Conservation (phyloP, 495 filamentous ascomycete species). For the Amphirosellinia nigrospora region DNA sequence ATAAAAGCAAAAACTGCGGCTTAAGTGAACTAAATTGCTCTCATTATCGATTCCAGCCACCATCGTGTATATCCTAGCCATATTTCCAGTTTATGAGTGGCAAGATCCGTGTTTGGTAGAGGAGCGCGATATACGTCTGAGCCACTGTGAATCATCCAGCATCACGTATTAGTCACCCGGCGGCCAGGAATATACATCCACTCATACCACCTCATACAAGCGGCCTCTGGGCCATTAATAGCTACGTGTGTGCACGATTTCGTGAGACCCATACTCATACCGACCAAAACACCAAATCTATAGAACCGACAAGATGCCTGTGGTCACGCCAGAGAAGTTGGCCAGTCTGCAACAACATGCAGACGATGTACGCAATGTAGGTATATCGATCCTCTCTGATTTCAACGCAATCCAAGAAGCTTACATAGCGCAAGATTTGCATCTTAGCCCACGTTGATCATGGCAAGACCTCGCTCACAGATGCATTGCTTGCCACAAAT, state of each 20-base stretch:
- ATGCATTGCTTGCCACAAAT: slow-evolving; percentile 97
- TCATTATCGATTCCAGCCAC: neutral
- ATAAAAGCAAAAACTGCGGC: neutral
- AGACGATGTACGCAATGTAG: slow-evolving; percentile 87
- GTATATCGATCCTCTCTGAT: slow-evolving; percentile 44
- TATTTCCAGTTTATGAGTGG: neutral
- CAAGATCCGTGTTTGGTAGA: neutral
- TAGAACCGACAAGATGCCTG: slow-evolving; percentile 69
- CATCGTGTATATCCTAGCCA: neutral
- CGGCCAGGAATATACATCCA: neutral
- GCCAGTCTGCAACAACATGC: slow-evolving; percentile 82
- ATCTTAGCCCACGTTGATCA: slow-evolving; percentile 98
- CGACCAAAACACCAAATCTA: no score
- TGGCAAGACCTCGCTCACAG: slow-evolving; percentile 97
- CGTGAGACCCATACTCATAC: neutral
- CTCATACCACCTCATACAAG: neutral
- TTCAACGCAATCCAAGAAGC: slow-evolving; percentile 26
- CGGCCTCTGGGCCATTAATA: neutral
- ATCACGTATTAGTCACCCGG: slow-evolving; percentile 22
- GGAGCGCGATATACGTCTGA: slow-evolving; percentile 11
- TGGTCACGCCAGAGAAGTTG: slow-evolving; percentile 85
- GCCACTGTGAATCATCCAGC: slow-evolving; percentile 22
- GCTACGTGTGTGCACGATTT: neutral
- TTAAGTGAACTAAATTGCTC: neutral
- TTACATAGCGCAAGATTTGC: slow-evolving; percentile 73